Base-by-base conservation (phyloP, 73 alveolate species). In the Vitrella brassicaformis region DNA sequence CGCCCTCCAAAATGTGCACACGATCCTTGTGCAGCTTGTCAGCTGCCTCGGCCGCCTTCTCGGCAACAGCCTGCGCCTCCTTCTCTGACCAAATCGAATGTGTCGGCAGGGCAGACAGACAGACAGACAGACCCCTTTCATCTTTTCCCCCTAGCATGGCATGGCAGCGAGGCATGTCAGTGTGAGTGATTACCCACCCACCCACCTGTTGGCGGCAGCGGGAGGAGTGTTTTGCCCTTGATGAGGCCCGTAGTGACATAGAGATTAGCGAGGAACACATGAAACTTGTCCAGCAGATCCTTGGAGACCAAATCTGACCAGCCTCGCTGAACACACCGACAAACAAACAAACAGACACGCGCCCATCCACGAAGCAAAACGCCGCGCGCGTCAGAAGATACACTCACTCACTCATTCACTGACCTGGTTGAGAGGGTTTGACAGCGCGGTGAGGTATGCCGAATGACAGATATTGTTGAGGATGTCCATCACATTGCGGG, bases 1-100 rank as follows among this genome's bases (percentile, higher is more conserved):
- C 98, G 66, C 99, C 98, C 85, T 97, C 99, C 72, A 96, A 94
- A 26, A 97, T 97, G 75, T 97, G 99, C 29, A 99, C 98, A 84
- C 94, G 96, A 87, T 97, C 99, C 86, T 97, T 94, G 88, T 93
- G 93, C 64, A 97, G 93, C 66, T 93, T 93, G 72, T 90, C 91
- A 71, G 93, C 98, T 47, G 94, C 87, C 69, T 95, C 80, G 70
- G 97, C 91, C 28, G 90, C 91, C 76, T 96, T 97, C 81, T 89
- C 94, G 31, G 97, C 90, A n/a, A 98, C 97, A 31, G 91, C 91
- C 0, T 97, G 98, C 29, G 32, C 27, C 56, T 67, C 9, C 19
- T 45, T 19, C 25, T 10, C 9, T 9, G 65, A 45, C 25, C 65
- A 45, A 45, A 45, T n/a, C n/a, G n/a, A n/a, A n/a, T n/a, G n/a